Percentiles rank a stretch among this genome's conserved stretches.
Evolutionary conservation across 139 green algal genomes (phyloP).

Genomic region (Volvox africanus): DNA sequence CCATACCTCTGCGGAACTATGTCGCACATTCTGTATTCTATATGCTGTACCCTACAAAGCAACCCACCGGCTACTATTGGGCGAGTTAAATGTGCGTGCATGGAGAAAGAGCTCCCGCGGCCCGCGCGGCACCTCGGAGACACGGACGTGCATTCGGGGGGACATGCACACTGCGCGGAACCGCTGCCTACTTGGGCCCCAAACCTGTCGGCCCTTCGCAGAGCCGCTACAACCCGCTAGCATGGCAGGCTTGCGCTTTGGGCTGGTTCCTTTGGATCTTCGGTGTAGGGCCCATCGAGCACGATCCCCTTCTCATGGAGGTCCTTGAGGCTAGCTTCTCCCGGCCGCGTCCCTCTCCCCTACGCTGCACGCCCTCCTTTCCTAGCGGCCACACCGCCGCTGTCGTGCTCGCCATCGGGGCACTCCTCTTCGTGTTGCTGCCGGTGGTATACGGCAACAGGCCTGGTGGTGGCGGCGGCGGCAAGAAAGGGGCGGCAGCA

Average conservation of each 20-base stretch:
- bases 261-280: neutral
- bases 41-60: too few species aligned
- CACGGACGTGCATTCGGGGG: too few species aligned
- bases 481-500: neutral
- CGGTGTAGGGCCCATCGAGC: constrained; percentile 29
- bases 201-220: neutral
- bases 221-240: neutral
- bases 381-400: constrained; percentile 38
- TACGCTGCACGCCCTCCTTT: constrained; percentile 39
- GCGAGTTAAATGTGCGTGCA: neutral
- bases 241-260: neutral
- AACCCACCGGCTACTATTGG: too few species aligned
- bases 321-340: constrained; percentile 12
- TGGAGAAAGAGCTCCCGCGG: neutral
- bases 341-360: constrained; percentile 31
- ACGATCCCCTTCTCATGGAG: constrained; percentile 39
- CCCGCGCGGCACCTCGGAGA: too few species aligned
- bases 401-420: constrained; percentile 11
- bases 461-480: neutral
- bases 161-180: neutral
- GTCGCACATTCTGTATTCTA: too few species aligned
- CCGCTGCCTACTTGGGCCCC: neutral
- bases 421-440: constrained; percentile 45
- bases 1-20: too few species aligned
- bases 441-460: constrained; percentile 39